Conservation (phyloP, 2,329 filamentous ascomycete genomes). For the Trichoderma lentiforme region DNA sequence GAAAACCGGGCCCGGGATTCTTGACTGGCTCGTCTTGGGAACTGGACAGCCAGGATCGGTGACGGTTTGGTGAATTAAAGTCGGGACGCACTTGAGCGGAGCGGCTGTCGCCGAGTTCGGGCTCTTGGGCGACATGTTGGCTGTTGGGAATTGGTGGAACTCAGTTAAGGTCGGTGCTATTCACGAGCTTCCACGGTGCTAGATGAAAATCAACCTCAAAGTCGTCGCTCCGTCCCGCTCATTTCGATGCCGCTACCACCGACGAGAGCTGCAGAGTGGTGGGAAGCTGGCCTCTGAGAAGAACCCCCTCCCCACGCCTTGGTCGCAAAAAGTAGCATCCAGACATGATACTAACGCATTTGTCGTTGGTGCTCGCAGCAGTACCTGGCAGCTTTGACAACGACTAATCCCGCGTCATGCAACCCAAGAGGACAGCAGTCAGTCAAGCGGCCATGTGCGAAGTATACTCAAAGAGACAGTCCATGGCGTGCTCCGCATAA, state of each 20-base stretch:
- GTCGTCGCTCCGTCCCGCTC: not conserved
- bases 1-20: conserved; percentile 1
- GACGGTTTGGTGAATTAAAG: conserved; percentile 9
- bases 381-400: not conserved
- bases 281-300: not conserved
- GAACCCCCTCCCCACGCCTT: not conserved
- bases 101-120: conserved; percentile 13
- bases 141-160: not conserved
- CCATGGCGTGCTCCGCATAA: conserved; percentile 10
- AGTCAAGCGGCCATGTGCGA: not conserved
- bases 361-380: not conserved
- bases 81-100: conserved; percentile 6
- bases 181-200: not conserved
- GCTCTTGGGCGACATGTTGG: not conserved
- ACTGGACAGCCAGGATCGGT: conserved; percentile 1
- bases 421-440: not conserved
- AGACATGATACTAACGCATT: not conserved
- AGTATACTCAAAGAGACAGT: not conserved
- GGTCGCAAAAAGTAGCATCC: not conserved
- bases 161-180: not conserved
- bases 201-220: not conserved
- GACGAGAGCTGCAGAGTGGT: not conserved
- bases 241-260: not conserved
- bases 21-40: conserved; percentile 5
- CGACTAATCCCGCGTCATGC: not conserved